Evolutionary conservation across 805 yeast species (phyloP).

Genomic region (Wickerhamiella allomyrinae): DNA sequence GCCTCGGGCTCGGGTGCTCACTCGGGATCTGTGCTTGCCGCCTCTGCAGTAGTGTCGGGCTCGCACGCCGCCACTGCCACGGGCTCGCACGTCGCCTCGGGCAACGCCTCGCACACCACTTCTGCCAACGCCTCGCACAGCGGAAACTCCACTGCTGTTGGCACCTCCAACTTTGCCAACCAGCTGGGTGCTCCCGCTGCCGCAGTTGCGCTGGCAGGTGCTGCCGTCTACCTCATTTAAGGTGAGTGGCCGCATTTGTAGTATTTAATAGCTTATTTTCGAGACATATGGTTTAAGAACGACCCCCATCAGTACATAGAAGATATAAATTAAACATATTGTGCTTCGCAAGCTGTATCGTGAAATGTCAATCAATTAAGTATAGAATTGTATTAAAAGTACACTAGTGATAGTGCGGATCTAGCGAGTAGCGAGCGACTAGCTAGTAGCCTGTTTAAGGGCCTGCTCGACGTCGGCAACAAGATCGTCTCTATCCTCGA

Average conservation of each 20-base stretch:
- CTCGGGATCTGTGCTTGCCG: too few species aligned
- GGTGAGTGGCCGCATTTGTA: neutral
- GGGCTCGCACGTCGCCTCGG: too few species aligned
- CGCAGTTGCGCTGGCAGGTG: slow-evolving; percentile 2
- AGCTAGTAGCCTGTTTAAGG: slow-evolving; percentile 28
- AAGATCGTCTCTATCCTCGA: slow-evolving; percentile 70
- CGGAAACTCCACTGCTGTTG: neutral
- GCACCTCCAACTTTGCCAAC: neutral
- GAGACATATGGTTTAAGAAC: too few species aligned
- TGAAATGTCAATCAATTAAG: too few species aligned
- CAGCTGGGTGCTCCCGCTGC: neutral
- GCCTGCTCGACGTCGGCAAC: slow-evolving; percentile 61
- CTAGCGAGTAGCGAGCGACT: too few species aligned
- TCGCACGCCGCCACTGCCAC: too few species aligned
- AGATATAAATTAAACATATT: too few species aligned
- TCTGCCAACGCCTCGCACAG: too few species aligned
- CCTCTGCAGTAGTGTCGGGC: too few species aligned
- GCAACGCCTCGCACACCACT: neutral
- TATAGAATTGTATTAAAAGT: too few species aligned
- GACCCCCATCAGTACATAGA: too few species aligned
- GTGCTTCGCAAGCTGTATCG: neutral
- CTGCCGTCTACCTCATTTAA: slow-evolving; percentile 1
- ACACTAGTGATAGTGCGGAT: too few species aligned
- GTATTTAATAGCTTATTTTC: neutral
- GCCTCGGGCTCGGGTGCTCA: neutral